Conservation (phyloP, 208 protist genomes). For the Acanthamoeba castellanii region DNA sequence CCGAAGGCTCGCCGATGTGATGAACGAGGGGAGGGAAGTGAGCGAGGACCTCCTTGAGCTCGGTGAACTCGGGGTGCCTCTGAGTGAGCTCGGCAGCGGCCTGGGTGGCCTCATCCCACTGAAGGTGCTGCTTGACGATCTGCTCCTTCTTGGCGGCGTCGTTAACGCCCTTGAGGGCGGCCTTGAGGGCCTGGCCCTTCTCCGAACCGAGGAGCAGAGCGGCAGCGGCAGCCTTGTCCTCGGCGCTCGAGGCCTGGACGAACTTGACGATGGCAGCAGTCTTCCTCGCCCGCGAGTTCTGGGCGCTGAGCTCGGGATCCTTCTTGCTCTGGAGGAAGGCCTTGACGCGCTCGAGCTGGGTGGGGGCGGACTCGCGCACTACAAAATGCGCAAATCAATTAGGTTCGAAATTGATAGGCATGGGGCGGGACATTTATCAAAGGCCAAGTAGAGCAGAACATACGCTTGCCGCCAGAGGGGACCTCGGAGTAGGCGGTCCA, state of each 20-base stretch:
- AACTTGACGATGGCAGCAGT: neutral
- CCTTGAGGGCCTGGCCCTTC: slow-evolving; percentile 12
- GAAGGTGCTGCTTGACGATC: slow-evolving; percentile 22
- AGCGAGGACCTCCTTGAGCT: slow-evolving; percentile 19
- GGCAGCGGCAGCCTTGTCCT: neutral
- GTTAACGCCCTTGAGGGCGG: neutral
- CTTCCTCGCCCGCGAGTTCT: neutral
- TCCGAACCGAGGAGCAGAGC: neutral
- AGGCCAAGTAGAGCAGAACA: neutral
- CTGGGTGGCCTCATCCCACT: slow-evolving; percentile 23
- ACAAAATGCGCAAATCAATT: neutral
- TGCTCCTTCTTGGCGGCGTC: neutral
- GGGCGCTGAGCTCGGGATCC: neutral
- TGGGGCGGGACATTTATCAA: neutral
- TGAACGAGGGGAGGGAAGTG: slow-evolving; percentile 40
- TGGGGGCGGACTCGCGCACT: neutral
- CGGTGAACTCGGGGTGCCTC: slow-evolving; percentile 33
- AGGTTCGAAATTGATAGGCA: neutral
- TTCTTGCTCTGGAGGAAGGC: neutral
- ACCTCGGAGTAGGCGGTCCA: slow-evolving; percentile 17
- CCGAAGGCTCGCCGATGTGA: slow-evolving; percentile 28
- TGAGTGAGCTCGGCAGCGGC: slow-evolving; percentile 22
- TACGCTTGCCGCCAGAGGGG: slow-evolving; percentile 6
- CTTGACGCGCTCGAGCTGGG: neutral
- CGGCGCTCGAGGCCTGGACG: neutral